Evolutionary conservation across 345 rosid genomes (phyloP).

Genomic region (Ceriops zippeliana): DNA sequence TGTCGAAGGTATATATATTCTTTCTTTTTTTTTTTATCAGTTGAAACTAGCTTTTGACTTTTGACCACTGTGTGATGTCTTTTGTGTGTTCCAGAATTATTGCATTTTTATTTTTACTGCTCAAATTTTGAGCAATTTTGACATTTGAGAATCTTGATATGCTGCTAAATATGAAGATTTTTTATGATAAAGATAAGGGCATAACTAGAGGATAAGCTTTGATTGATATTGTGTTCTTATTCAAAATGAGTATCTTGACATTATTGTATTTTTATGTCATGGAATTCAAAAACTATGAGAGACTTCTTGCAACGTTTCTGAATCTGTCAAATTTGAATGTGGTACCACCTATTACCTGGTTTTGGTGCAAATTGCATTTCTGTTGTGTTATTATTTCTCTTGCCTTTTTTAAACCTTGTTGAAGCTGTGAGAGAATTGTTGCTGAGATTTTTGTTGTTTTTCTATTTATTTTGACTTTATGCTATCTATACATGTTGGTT

Average conservation of each 20-base stretch:
- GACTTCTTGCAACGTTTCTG: too few species aligned
- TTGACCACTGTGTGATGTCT: not conserved
- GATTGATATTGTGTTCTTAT: not conserved
- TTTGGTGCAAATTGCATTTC: too few species aligned
- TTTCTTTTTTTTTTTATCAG: not conserved
- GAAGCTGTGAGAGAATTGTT: not conserved
- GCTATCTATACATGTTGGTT: slow-evolving; percentile 15
- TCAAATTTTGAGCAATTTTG: not conserved
- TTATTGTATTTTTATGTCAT: too few species aligned
- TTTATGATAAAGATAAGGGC: not conserved
- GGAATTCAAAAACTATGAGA: too few species aligned
- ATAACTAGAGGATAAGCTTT: not conserved
- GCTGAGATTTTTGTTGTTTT: not conserved
- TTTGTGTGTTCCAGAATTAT: not conserved
- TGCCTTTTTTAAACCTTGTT: not conserved
- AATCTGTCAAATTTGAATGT: not conserved
- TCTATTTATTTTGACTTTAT: not conserved
- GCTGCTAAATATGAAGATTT: not conserved
- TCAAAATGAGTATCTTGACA: too few species aligned
- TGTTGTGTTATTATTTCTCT: not conserved
- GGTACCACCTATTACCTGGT: too few species aligned
- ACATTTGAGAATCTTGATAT: not conserved
- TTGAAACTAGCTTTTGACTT: not conserved
- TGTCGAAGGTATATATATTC: slow-evolving; percentile 64
- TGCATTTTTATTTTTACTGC: not conserved